A percentile compares a stretch with the other conserved stretches of the same genome.
Conservation (phyloP, 2,329 filamentous ascomycete genomes). For the Ceratocystis papillata region DNA sequence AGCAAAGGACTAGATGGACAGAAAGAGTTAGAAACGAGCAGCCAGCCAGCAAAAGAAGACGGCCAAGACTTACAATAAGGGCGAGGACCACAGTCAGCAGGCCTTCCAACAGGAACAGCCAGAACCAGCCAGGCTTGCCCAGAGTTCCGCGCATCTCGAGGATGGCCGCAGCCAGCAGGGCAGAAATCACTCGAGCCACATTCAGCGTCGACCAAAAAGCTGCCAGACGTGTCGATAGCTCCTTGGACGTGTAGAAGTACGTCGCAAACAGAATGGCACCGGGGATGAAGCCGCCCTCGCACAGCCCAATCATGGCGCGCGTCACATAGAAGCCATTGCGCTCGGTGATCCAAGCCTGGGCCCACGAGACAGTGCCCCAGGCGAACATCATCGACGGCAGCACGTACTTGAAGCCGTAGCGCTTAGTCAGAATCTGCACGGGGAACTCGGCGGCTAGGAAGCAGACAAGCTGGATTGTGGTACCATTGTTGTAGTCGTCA, state of each 20-base stretch:
- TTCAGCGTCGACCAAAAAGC: slow-evolving; percentile 54
- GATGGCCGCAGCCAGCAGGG: slow-evolving; percentile 55
- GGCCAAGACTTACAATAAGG: slow-evolving; percentile 28
- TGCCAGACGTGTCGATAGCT: slow-evolving; percentile 55
- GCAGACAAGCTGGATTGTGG: slow-evolving; percentile 44
- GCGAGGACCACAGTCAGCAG: slow-evolving; percentile 57
- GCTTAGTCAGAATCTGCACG: slow-evolving; percentile 47
- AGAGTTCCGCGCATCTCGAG: slow-evolving; percentile 53
- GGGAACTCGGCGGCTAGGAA: slow-evolving; percentile 49
- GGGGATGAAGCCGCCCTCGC: slow-evolving; percentile 48
- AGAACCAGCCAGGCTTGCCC: slow-evolving; percentile 44
- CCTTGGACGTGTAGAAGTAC: slow-evolving; percentile 61
- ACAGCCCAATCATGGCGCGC: slow-evolving; percentile 43
- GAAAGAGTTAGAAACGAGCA: background rate
- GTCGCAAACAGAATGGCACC: slow-evolving; percentile 54
- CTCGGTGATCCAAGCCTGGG: slow-evolving; percentile 43
- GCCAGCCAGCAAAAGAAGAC: background rate
- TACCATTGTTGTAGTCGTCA: slow-evolving; percentile 49
- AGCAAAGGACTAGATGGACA: slow-evolving; percentile 36
- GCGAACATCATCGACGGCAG: slow-evolving; percentile 42
- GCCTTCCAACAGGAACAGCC: slow-evolving; percentile 58
- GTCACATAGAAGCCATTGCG: slow-evolving; percentile 41
- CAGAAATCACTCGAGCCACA: slow-evolving; percentile 29
- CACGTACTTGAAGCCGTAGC: slow-evolving; percentile 47
- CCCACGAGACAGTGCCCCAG: slow-evolving; percentile 36